Evolutionary conservation across 441 rosid species (phyloP).

Genomic region (Erysimum pusillum): DNA sequence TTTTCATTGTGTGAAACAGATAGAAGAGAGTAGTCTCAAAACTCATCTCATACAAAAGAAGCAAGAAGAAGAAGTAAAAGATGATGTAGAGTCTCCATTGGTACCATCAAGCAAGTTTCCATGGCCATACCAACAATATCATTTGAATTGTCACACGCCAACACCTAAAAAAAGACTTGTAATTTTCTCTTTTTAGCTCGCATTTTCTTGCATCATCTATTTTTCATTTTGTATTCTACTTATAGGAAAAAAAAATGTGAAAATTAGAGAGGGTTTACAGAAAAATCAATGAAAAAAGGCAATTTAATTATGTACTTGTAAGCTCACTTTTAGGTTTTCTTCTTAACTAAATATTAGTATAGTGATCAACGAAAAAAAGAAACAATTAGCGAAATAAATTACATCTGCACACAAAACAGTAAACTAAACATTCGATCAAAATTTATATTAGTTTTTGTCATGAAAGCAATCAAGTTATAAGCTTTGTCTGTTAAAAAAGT

Average conservation of each 20-base stretch:
- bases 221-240: conserved; percentile 22
- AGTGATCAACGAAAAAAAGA: conserved; percentile 4
- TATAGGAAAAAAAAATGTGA: conserved; percentile 22
- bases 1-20: conserved; percentile 51
- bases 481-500: neutral
- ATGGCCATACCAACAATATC: conserved; percentile 27
- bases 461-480: neutral
- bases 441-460: neutral
- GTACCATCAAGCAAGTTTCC: conserved; percentile 35
- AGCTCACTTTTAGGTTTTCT: conserved; percentile 11
- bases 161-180: conserved; percentile 17
- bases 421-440: neutral
- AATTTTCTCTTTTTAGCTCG: conserved; percentile 21
- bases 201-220: conserved; percentile 26
- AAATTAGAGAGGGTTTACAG: conserved; percentile 9
- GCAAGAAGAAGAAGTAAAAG: conserved; percentile 29
- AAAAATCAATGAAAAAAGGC: conserved; percentile 24
- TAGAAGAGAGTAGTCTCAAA: conserved; percentile 68
- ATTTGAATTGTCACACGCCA: neutral
- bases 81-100: conserved; percentile 30
- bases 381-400: neutral
- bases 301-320: neutral
- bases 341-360: conserved; percentile 16
- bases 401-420: neutral
- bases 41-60: conserved; percentile 71